These are phyloP conservation scores for Laburnicola sp. DNA, from an alignment of 2,329 filamentous ascomycete genomes.

Conservation along the genomic window DNA sequence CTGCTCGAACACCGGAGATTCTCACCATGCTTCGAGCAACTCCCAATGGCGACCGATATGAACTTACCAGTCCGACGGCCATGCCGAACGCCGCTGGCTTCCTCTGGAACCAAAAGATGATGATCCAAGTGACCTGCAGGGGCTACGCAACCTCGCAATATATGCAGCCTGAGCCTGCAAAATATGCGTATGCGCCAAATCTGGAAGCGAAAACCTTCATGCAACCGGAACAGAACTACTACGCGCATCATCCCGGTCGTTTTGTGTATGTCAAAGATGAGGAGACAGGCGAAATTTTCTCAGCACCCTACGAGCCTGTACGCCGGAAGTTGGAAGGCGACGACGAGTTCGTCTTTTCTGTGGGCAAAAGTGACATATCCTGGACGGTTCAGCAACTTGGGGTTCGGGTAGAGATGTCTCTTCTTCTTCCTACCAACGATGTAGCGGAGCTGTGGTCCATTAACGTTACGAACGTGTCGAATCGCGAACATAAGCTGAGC, in stretches of 20 bases:
- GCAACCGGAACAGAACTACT: constrained; percentile 64
- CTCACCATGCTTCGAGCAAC: constrained; percentile 45
- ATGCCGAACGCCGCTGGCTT: constrained; percentile 61
- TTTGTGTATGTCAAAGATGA: constrained; percentile 64
- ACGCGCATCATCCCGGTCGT: constrained; percentile 60
- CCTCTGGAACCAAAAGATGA: constrained; percentile 64
- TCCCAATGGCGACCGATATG: constrained; percentile 57
- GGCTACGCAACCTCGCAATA: constrained; percentile 63
- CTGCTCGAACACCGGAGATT: constrained; percentile 13
- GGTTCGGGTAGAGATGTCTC: constrained; percentile 56
- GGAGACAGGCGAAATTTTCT: constrained; percentile 56
- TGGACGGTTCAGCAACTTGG: constrained; percentile 59
- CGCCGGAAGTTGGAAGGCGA: constrained; percentile 49
- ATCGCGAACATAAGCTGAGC: constrained; percentile 52
- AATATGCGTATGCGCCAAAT: constrained; percentile 62
- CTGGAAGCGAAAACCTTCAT: constrained; percentile 63
- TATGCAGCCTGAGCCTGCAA: constrained; percentile 64
- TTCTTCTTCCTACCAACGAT: constrained; percentile 57
- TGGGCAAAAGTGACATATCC: constrained; percentile 58
- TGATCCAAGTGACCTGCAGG: constrained; percentile 62
- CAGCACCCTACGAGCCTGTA: constrained; percentile 60
- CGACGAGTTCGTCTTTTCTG: constrained; percentile 56
- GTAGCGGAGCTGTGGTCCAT: constrained; percentile 61
- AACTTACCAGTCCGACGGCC: constrained; percentile 59
- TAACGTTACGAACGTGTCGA: constrained; percentile 55